Evolutionary conservation across 306 rosid species (phyloP).

Genomic region (Glycine latifolia): DNA sequence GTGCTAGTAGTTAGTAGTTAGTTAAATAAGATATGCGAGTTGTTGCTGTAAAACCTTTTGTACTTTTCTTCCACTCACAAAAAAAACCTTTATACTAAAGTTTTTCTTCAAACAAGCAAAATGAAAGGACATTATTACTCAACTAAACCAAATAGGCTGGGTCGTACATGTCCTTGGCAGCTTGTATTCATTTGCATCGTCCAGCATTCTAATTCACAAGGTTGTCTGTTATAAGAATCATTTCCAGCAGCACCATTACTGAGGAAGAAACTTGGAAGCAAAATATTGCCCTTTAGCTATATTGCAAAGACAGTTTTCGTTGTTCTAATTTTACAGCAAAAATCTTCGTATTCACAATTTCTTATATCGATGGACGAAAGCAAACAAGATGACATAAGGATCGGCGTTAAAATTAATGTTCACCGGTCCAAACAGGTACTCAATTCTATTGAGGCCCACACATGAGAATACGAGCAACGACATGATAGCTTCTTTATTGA

Average conservation of each 20-base stretch:
- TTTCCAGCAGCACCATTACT: neutral
- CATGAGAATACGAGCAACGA: neutral
- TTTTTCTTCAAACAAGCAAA: neutral
- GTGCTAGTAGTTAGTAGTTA: too few species aligned
- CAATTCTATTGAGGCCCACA: neutral
- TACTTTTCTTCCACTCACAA: neutral
- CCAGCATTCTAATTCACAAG: neutral
- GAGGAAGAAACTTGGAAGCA: constrained; percentile 9
- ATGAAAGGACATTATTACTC: neutral
- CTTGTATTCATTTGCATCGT: constrained; percentile 23
- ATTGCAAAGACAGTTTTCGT: neutral
- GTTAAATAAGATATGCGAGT: too few species aligned
- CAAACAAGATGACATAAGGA: neutral
- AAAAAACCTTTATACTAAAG: neutral
- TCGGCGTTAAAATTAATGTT: neutral
- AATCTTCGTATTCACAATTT: neutral
- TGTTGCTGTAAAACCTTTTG: neutral
- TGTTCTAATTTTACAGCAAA: neutral
- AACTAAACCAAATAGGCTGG: neutral
- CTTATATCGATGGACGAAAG: neutral
- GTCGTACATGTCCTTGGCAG: constrained; percentile 1
- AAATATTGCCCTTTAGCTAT: neutral
- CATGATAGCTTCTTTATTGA: neutral
- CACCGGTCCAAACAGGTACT: neutral
- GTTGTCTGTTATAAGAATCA: constrained; percentile 13